Base-by-base conservation (phyloP, 768 basidiomycete genomes). In the Scleroderma bovista region DNA sequence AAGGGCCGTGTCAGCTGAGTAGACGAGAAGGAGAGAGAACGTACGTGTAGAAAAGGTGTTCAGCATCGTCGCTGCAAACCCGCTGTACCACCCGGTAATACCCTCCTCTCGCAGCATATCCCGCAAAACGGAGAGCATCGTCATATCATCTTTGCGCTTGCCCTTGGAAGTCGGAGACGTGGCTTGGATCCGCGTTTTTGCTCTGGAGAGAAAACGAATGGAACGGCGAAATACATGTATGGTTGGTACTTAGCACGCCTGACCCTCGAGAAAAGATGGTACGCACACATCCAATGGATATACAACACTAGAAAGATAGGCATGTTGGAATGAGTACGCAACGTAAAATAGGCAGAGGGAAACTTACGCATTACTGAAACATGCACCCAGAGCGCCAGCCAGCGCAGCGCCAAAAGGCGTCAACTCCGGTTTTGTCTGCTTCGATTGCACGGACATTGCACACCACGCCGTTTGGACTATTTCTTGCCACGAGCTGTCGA, bases 41-140 rank as follows among this genome's bases (percentile, higher is more conserved):
- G 61, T 62, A 93, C 95, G 93, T 83, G 88, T 89, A 33, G 93
- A 95, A 69, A 99, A 99, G 1, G 93, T 96, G 68, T 96, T 97
- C 57, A 98, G 72, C 95, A 98, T 98, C 37, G 90, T 97, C 20
- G 96, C 96, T 32, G 83, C 77, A 65, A 97, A 99, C 2, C 96
- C 96, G 39, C 84, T 79, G 70, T 95, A 99, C 63, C 83, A 83
- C 0, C 93, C 96, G 5, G 61, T 48, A 47, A 96, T 55, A 1
- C 96, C 95, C 54, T 97, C 93, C 51, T 83, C 81, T 57, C 77
- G 79, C 62, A 90, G 75, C 52, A 97, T 85, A 60, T 77, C 74
- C 46, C 82, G 53, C 33, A 97, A 66, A 46, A 94, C 75, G 19
- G 75, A 66, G 36, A 84, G 60, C 71, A 93, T 79, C 3, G 82